phyloP scores from a whole-genome alignment of 495 filamentous ascomycete genomes.

The Penicillium odoratum region DNA sequence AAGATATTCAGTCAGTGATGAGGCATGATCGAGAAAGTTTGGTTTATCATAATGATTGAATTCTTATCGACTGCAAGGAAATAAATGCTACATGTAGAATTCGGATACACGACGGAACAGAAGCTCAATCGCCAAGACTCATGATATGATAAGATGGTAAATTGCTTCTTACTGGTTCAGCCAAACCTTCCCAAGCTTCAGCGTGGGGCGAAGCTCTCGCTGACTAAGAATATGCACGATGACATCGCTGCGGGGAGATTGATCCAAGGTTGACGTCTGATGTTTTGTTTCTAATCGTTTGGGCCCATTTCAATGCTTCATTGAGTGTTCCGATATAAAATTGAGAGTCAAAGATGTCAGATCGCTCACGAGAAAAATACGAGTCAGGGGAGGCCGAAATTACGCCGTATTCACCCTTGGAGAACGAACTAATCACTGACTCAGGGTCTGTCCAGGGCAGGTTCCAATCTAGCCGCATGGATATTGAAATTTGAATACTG shows the following conservation, averaged over 20 bases:
- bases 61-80: too few relatives aligned
- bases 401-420: neutral
- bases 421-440: slow-evolving; percentile 3
- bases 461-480: neutral
- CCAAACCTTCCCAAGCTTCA: neutral
- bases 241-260: neutral
- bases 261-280: neutral
- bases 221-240: neutral
- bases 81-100: too few relatives aligned
- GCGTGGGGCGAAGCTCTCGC: neutral
- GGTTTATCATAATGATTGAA: too few relatives aligned
- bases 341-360: neutral
- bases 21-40: too few relatives aligned
- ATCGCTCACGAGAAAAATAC: neutral
- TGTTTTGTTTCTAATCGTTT: neutral
- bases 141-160: too few relatives aligned
- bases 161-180: neutral
- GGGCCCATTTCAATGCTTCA: neutral
- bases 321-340: neutral
- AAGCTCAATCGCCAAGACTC: too few relatives aligned
- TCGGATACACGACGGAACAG: too few relatives aligned
- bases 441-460: neutral
- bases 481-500: neutral
- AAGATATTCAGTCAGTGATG: neutral
- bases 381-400: neutral